Evolutionary conservation across 2,329 filamentous ascomycete genomes (phyloP).

Genomic region (Bimuria novae-zelandiae): DNA sequence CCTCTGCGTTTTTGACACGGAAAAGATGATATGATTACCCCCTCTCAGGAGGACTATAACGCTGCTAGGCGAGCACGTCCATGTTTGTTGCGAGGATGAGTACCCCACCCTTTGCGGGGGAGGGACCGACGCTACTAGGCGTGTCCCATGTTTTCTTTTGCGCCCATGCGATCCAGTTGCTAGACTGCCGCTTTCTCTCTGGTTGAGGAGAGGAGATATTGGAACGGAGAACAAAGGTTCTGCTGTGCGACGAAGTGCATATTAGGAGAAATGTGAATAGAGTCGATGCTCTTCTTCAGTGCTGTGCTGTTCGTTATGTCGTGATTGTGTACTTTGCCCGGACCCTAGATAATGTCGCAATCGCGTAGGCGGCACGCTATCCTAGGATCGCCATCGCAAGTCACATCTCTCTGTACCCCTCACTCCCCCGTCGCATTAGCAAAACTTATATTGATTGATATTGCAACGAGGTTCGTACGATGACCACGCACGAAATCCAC

Average conservation of each 20-base stretch:
- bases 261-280: too few relatives aligned
- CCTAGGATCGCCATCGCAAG: neutral
- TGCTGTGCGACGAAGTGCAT: too few relatives aligned
- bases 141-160: constrained; percentile 30
- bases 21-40: constrained; percentile 11
- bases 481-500: neutral
- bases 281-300: too few relatives aligned
- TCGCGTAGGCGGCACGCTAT: neutral
- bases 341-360: constrained; percentile 4
- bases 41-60: constrained; percentile 13
- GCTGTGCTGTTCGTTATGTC: too few relatives aligned
- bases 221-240: too few relatives aligned
- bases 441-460: neutral
- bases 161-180: constrained; percentile 34
- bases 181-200: constrained; percentile 26
- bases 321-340: too few relatives aligned
- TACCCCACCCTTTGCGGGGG: constrained; percentile 36
- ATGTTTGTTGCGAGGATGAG: constrained; percentile 22
- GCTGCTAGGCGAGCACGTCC: constrained; percentile 8
- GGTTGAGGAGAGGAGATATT: neutral
- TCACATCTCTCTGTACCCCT: neutral
- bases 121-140: constrained; percentile 34
- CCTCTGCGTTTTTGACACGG: neutral
- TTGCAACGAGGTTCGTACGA: neutral
- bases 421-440: neutral